Base-by-base conservation (phyloP, 2,329 filamentous ascomycete species). In the Graphilbum fragrans region DNA sequence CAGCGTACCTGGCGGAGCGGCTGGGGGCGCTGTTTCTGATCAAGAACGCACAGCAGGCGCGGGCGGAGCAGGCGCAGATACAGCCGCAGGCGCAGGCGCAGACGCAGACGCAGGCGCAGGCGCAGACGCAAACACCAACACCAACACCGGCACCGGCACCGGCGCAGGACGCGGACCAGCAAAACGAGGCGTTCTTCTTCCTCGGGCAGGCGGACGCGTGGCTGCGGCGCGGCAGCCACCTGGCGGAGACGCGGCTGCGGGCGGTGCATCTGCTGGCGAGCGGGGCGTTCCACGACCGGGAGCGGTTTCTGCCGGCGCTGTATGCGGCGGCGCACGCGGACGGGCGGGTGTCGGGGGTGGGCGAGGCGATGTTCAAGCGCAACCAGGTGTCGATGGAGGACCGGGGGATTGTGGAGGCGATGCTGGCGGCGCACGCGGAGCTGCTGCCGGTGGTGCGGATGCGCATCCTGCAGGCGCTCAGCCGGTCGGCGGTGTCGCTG, bases 301-400 rank as follows among this genome's bases (percentile, higher is more conserved):
- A 96, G 54, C 79, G 87, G 25, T 86, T 95, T 51, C 59, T 95
- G 12, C 82, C 90, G 1, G 82, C 86, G 1, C 62, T 96, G 1
- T 87, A 84, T 55, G 87, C 88, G 5, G 81, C 86, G 21, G 80
- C 86, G 1, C 88, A 88, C 59, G 66, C 79, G 2, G 92, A 95
- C 49, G 86, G 80, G 29, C 75, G 82, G 9, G 79, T 95, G 31
- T 79, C 84, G 11, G 77, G 82, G n/a, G 65, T 86, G n/a, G 90
- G 85, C 0, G 86, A 95, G 43, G 87, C 94, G 52, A 75, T 93
- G 38, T 61, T 96, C 49, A 98, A 95, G 60, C 72, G 88, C 49
- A 82, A 76, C 23, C 72, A 76, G 2, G 73, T 84, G 9, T 77
- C 83, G 9, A 64, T 95, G 21, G 90, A 96, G 56, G 72, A 86